phyloP scores from a whole-genome alignment of 1,284 basidiomycete genomes.

The Pyrrhoderma noxium region DNA sequence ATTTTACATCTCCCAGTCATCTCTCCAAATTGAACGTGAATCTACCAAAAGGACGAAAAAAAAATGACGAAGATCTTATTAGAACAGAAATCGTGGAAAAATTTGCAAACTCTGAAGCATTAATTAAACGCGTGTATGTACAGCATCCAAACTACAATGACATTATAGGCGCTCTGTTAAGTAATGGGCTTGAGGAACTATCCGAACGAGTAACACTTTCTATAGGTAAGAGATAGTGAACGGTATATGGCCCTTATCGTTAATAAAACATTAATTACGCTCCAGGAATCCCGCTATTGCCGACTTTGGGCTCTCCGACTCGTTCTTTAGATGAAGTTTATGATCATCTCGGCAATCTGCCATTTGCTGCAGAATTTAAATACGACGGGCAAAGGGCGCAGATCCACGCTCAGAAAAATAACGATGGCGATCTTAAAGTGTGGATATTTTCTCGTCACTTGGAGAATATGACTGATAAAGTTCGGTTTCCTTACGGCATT shows the following conservation, averaged over 20 bases:
- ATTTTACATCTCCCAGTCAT: constrained; percentile 33
- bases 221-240: constrained; percentile 46
- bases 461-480: constrained; percentile 89
- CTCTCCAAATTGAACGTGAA: constrained; percentile 32
- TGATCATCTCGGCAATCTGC: constrained; percentile 54
- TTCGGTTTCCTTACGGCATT: constrained; percentile 22
- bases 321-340: constrained; percentile 83
- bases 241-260: constrained; percentile 11
- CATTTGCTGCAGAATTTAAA: constrained; percentile 79
- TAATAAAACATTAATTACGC: constrained; percentile 1
- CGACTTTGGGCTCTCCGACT: constrained; percentile 76
- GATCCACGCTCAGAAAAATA: constrained; percentile 58
- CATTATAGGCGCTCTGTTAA: constrained; percentile 62
- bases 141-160: constrained; percentile 86
- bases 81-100: constrained; percentile 40
- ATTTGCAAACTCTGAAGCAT: constrained; percentile 50
- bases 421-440: constrained; percentile 40
- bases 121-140: constrained; percentile 74
- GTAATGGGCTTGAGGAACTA: constrained; percentile 54
- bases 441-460: constrained; percentile 84
- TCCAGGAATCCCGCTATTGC: constrained; percentile 61
- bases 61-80: constrained; percentile 32
- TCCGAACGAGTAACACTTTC: constrained; percentile 63
- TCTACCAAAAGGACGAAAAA: constrained; percentile 36
- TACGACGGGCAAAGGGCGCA: constrained; percentile 87